phyloP scores from a whole-genome alignment of 176 grass and related monocot genomes.

The Bonia amplexicaulis region DNA sequence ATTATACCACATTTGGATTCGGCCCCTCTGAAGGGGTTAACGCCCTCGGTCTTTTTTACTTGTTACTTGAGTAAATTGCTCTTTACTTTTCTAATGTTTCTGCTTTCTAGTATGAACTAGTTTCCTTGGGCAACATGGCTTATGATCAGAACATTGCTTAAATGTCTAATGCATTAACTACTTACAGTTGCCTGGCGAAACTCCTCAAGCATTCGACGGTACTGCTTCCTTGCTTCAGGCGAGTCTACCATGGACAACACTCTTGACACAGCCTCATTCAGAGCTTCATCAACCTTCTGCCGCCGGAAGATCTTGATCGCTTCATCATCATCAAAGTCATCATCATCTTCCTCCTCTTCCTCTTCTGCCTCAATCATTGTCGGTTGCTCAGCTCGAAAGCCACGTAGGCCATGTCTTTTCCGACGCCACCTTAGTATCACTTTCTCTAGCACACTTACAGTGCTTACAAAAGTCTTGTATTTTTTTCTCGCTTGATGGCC shows the following conservation, averaged over 20 bases:
- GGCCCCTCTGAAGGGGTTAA: background rate
- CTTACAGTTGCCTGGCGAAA: slow-evolving; percentile 82
- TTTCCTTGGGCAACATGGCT: background rate
- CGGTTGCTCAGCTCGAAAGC: slow-evolving; percentile 64
- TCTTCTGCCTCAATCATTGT: slow-evolving; percentile 35
- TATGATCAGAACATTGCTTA: slow-evolving; percentile 8
- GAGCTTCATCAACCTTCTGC: slow-evolving; percentile 82
- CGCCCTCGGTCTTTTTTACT: background rate
- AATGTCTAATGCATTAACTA: background rate
- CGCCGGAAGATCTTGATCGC: slow-evolving; percentile 68
- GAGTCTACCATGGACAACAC: slow-evolving; percentile 85
- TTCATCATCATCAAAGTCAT: slow-evolving; percentile 65
- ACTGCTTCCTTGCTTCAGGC: slow-evolving; percentile 83
- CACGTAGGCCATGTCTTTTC: slow-evolving; percentile 75
- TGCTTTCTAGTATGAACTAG: background rate
- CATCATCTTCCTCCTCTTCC: slow-evolving; percentile 46
- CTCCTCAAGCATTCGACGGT: slow-evolving; percentile 85
- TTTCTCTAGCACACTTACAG: slow-evolving; percentile 88
- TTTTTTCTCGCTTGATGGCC: slow-evolving; percentile 96
- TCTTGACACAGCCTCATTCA: slow-evolving; percentile 78
- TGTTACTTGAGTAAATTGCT: background rate
- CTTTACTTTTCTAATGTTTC: background rate
- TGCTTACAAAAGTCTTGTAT: slow-evolving; percentile 68
- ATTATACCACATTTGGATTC: background rate
- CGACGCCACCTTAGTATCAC: slow-evolving; percentile 93